Evolutionary conservation across 305 asterid genomes (phyloP).

Genomic region (Euphrasia arctica): DNA sequence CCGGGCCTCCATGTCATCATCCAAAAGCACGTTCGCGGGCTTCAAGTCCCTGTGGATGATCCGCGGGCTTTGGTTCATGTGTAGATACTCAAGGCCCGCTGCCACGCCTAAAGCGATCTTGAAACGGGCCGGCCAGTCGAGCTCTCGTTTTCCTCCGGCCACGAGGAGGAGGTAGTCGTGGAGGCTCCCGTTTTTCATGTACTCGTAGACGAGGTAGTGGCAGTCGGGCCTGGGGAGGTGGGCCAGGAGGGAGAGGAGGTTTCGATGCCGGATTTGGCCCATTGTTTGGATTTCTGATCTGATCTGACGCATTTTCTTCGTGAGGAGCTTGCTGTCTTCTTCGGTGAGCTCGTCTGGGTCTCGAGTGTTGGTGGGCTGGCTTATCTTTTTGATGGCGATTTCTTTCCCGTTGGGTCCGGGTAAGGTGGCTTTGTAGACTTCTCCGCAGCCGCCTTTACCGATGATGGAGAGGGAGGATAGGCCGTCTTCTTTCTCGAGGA

Average conservation of each 20-base stretch:
- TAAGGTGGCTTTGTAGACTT: conserved; percentile 61
- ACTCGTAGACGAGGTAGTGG: conserved; percentile 71
- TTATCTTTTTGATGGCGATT: conserved; percentile 74
- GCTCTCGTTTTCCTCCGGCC: conserved; percentile 36
- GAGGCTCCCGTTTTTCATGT: conserved; percentile 65
- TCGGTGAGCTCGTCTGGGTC: conserved; percentile 53
- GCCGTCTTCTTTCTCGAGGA: conserved; percentile 62
- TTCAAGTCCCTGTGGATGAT: conserved; percentile 79
- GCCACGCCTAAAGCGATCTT: conserved; percentile 74
- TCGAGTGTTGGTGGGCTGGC: conserved; percentile 33
- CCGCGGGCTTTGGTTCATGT: conserved; percentile 55
- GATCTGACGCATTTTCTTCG: conserved; percentile 72
- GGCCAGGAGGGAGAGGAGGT: conserved; percentile 66
- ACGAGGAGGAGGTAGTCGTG: conserved; percentile 43
- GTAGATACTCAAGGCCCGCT: conserved; percentile 83
- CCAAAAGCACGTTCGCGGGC: conserved; percentile 77
- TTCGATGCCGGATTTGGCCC: conserved; percentile 77
- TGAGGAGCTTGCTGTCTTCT: conserved; percentile 49
- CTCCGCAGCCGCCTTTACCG: conserved; percentile 90
- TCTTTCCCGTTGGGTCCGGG: conserved; percentile 71
- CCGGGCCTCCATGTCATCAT: conserved; percentile 86
- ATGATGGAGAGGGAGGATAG: conserved; percentile 53
- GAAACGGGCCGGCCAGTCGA: conserved; percentile 62
- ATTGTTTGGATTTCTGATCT: conserved; percentile 78
- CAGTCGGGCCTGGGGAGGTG: conserved; percentile 65